phyloP scores from a whole-genome alignment of 768 basidiomycete genomes.

The Coprinopsis sp. region DNA sequence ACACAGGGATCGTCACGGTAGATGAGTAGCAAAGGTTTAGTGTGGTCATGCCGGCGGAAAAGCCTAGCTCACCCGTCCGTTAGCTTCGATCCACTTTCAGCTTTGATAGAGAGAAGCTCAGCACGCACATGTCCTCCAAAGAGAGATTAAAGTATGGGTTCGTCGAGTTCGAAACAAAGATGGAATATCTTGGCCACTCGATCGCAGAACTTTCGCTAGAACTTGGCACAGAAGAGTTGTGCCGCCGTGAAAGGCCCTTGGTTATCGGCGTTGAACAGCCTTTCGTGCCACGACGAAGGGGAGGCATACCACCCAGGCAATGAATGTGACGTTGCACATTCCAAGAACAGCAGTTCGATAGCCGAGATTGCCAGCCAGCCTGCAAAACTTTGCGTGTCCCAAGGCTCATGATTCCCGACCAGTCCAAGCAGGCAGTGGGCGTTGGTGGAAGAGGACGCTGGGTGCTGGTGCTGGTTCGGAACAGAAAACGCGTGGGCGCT shows the following conservation, averaged over 20 bases:
- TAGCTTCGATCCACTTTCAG: not conserved
- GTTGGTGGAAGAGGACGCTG: no score
- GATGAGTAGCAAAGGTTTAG: conserved; percentile 72
- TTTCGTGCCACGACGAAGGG: not conserved
- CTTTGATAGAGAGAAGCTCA: not conserved
- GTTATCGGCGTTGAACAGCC: not conserved
- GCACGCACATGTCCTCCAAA: conserved; percentile 79
- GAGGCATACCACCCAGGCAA: not conserved
- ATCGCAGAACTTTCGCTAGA: not conserved
- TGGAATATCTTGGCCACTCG: conserved; percentile 39
- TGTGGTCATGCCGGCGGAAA: conserved; percentile 69
- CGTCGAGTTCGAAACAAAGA: conserved; percentile 71
- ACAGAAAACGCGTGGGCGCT: no score
- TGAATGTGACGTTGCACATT: not conserved
- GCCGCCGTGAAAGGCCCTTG: not conserved
- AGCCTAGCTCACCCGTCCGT: conserved; percentile 20
- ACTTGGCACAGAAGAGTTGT: not conserved
- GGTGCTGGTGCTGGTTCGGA: no score
- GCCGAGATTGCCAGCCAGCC: not conserved
- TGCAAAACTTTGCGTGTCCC: not conserved
- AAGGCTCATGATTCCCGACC: not conserved
- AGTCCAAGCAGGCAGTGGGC: no score
- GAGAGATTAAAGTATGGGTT: conserved; percentile 89
- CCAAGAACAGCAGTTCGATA: not conserved
- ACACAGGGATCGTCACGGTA: conserved; percentile 89